These are phyloP conservation scores for Penicillium cataractarum DNA, from an alignment of 495 filamentous ascomycete species.

Conservation along the genomic window DNA sequence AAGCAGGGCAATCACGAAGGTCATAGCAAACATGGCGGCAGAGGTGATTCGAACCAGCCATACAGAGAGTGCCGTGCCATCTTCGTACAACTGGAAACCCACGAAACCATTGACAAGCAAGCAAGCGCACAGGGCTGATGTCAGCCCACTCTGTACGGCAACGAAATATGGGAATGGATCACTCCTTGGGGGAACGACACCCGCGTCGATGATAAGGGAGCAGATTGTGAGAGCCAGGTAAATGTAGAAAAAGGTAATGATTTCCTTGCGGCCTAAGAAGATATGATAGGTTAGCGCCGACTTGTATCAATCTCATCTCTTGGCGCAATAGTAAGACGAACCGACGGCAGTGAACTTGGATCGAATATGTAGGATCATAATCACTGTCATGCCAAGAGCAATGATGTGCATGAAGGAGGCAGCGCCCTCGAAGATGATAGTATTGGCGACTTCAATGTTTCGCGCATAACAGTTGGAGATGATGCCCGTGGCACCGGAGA, in stretches of 20 bases:
- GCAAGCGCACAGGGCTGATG: constrained; percentile 86
- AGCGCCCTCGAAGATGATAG: constrained; percentile 95
- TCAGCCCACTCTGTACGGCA: constrained; percentile 84
- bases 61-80: constrained; percentile 92
- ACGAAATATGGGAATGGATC: constrained; percentile 87
- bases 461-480: constrained; percentile 91
- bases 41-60: constrained; percentile 87
- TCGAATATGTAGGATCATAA: constrained; percentile 96
- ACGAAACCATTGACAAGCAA: constrained; percentile 97
- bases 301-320: background rate
- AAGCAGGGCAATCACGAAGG: constrained; percentile 81
- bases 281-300: background rate
- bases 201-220: constrained; percentile 90
- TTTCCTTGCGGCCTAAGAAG: constrained; percentile 87
- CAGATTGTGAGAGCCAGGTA: constrained; percentile 87
- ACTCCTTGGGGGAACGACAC: constrained; percentile 83
- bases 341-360: constrained; percentile 98
- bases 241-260: constrained; percentile 96
- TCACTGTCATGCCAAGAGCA: constrained; percentile 86
- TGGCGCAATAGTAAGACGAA: constrained; percentile 53
- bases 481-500: constrained; percentile 74
- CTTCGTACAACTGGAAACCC: constrained; percentile 97
- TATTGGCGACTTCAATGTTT: constrained; percentile 95
- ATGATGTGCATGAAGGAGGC: constrained; percentile 91
- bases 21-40: constrained; percentile 80